Evolutionary conservation across 257 asterid species (phyloP), one percentile per base, ranked within the genome.

Genomic region (Thymus quinquecostatus): DNA sequence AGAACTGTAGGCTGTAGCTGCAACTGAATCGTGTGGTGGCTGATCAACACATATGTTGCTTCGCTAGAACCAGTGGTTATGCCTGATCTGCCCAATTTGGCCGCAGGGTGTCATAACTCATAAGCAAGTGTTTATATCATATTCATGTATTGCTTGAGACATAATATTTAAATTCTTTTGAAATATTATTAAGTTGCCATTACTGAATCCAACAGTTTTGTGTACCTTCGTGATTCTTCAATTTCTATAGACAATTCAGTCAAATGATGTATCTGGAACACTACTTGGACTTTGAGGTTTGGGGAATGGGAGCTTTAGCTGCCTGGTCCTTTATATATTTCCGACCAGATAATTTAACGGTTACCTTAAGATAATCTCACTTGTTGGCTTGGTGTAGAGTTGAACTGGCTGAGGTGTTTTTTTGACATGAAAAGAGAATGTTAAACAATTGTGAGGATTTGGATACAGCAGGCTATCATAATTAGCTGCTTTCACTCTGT

Each of bases 401-500:
- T 38, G 1, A 2, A 38, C 41, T 38, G 41, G 41, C 4, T 4
- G 7, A 4, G 41, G 41, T 38, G 6, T 38, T 38, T 38, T 21
- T 7, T 38, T 38, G 41, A 38, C 3, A 38, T 38, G 41, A 38
- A 38, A 38, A 38, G 41, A 38, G 41, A 5, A 38, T 4, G 40
- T 5, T 3, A 36, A 36, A 36, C 40, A 36, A 2, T 36, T 36
- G 5, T 0, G 40, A 43, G 48, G 48, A 6, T 43, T 43, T 43
- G 48, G 48, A 43, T 0, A 44, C 49, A 10, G 41, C 6, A 38
- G 41, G 41, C 41, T 38, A 38, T 44, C 12, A 9, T 8, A 44
- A 44, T 8, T 44, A 44, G 49, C 41, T 60, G 62, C 32, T 60
- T 61, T 49, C 43, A 12, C 48, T 70, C 66, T 54, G 30, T 10